Evolutionary conservation across 1,284 basidiomycete species (phyloP), one percentile per base, ranked within the genome.

Genomic region (Ceraceosorus bombacis): DNA sequence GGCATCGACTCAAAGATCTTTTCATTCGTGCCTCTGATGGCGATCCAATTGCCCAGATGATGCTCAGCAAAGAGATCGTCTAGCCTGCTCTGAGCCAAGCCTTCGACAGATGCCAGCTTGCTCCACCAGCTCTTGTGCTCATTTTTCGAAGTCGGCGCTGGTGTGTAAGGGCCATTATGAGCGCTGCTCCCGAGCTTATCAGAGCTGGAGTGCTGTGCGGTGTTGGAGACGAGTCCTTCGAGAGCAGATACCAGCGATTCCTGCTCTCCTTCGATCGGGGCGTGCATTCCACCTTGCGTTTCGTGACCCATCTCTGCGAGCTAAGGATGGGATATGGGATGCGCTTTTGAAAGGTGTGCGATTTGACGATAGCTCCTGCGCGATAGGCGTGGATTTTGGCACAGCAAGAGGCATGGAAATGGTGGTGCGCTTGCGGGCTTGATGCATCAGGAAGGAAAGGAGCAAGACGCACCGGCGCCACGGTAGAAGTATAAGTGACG

Each of bases 41-140:
- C 71, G 55, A 72, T 67, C 13, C 69, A 73, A 59, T 73, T 73
- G 55, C 71, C 71, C 61, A 73, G 62, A 39, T 72, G 64, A 12
- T 65, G 51, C 37, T 49, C 58, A 10, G 64, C 70, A 48, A 73
- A 72, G 17, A 71, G 66, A 5, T 61, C 57, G 17, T 73, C 66
- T 41, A 73, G 43, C 10, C 43, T 10, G 43, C 10, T 10, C 43
- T 46, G 43, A 10, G 43, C 9, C 10, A 46, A 15, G 10, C 43
- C 43, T 15, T 46, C 43, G 10, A 46, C 43, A 10, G 43, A 10
- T 10, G 43, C 43, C 10, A 46, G 10, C 43, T 46, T 46, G 43
- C 43, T 46, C 43, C 43, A 46, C 43, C 43, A 46, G 43, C 15
- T 10, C 9, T 46, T 10, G 15, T 46, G 43, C 10, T 46, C 10